A percentile compares a stretch with the other conserved stretches of the same genome.
Evolutionary conservation across 2,329 filamentous ascomycete genomes (phyloP).

Genomic region (Dothideomycetidae sp.): DNA sequence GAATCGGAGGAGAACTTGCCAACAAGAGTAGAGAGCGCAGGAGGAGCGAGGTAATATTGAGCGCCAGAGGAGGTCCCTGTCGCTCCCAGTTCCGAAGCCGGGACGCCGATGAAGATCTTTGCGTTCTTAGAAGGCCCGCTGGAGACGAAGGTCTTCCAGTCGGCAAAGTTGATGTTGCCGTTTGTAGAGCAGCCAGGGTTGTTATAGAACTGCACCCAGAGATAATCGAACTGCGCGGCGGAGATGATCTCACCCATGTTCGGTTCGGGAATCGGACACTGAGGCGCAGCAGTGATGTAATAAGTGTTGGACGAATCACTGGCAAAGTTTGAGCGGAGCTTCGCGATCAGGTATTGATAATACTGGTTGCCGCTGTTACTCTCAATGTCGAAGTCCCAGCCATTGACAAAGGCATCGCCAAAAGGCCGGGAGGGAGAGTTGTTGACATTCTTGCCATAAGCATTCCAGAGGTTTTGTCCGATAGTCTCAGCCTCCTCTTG

Average conservation of each 20-base stretch:
- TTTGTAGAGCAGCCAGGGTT: slow-evolving; percentile 20
- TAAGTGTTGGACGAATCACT: no score
- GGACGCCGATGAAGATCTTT: slow-evolving; percentile 42
- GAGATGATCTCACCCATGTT: slow-evolving; percentile 29
- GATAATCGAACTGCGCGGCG: slow-evolving; percentile 28
- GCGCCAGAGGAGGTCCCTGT: slow-evolving; percentile 16
- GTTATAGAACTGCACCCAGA: slow-evolving; percentile 34
- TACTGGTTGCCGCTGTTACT: no score
- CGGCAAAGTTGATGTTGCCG: slow-evolving; percentile 22
- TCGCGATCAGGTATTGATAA: no score
- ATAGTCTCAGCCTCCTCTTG: no score
- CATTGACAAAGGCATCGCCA: no score
- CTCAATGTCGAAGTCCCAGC: no score
- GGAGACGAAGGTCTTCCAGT: slow-evolving; percentile 33
- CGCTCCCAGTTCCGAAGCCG: slow-evolving; percentile 16
- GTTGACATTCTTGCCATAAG: no score
- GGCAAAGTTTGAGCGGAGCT: no score
- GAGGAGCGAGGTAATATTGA: slow-evolving; percentile 35
- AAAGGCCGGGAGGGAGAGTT: no score
- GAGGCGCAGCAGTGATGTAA: slow-evolving; percentile 35
- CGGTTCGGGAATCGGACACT: slow-evolving; percentile 32
- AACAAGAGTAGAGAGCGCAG: slow-evolving; percentile 28
- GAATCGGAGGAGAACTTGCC: no score
- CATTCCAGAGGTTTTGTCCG: no score
- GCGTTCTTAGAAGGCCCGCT: slow-evolving; percentile 25